Evolutionary conservation across 2,329 filamentous ascomycete genomes (phyloP).

Genomic region (Neophaeococcomyces mojaviensis): DNA sequence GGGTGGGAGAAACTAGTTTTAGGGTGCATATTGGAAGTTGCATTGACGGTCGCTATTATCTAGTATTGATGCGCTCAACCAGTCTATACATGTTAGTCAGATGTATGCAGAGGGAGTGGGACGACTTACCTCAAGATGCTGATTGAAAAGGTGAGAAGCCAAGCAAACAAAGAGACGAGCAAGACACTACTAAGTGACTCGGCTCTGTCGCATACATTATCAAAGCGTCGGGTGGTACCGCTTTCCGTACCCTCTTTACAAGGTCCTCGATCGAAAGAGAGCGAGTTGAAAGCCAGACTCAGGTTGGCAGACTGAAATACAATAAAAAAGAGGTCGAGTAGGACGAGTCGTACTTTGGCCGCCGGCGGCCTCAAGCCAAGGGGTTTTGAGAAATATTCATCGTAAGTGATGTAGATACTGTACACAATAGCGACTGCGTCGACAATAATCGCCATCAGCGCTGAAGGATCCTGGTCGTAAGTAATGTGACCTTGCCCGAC

Average conservation of each 20-base stretch:
- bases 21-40: background rate
- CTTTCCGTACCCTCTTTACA: slow-evolving; percentile 45
- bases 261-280: slow-evolving; percentile 56
- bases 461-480: slow-evolving; percentile 58
- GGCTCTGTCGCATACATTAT: slow-evolving; percentile 51
- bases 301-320: slow-evolving; percentile 94
- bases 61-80: slow-evolving; percentile 28
- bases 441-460: slow-evolving; percentile 80
- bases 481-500: slow-evolving; percentile 14
- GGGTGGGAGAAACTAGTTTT: background rate
- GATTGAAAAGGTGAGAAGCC: slow-evolving; percentile 82
- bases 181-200: slow-evolving; percentile 71
- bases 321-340: slow-evolving; percentile 92
- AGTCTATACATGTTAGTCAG: slow-evolving; percentile 30
- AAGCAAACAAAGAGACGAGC: slow-evolving; percentile 75
- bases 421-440: slow-evolving; percentile 86
- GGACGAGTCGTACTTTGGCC: slow-evolving; percentile 80
- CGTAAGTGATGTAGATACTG: slow-evolving; percentile 86
- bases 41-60: slow-evolving; percentile 9
- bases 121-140: slow-evolving; percentile 61
- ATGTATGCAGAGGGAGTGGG: background rate
- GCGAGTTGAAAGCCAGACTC: slow-evolving; percentile 76
- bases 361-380: slow-evolving; percentile 75
- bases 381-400: slow-evolving; percentile 92
- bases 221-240: slow-evolving; percentile 25